Conservation (phyloP, 208 protist genomes). For the Leishmania martiniquensis region DNA sequence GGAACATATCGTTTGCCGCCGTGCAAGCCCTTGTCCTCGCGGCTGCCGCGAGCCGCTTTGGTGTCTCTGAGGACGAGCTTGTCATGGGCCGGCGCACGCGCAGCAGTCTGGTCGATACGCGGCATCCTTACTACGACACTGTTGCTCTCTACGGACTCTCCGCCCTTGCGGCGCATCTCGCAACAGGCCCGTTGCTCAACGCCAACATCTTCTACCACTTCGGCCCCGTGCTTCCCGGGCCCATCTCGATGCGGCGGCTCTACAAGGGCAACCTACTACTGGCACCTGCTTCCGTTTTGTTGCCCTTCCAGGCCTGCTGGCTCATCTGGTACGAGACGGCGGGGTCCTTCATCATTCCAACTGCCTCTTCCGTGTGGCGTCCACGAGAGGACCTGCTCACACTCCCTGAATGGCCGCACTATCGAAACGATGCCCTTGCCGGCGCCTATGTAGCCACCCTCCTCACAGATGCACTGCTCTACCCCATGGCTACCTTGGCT, state of each 20-base stretch:
- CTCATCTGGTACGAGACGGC: slow-evolving; percentile 78
- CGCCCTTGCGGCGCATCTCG: slow-evolving; percentile 48
- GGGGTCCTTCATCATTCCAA: slow-evolving; percentile 73
- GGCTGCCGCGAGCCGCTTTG: slow-evolving; percentile 4
- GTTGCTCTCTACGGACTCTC: slow-evolving; percentile 45
- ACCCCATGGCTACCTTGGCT: slow-evolving; percentile 40
- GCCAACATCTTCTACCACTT: slow-evolving; percentile 74
- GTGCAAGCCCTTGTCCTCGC: slow-evolving; percentile 40
- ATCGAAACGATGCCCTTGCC: slow-evolving; percentile 57
- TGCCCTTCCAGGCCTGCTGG: slow-evolving; percentile 72
- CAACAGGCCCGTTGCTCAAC: slow-evolving; percentile 58
- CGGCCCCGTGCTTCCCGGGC: slow-evolving; percentile 45
- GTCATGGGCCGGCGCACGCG: slow-evolving; percentile 8
- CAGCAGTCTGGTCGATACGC: slow-evolving; percentile 47
- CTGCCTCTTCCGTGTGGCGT: slow-evolving; percentile 66
- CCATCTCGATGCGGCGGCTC: slow-evolving; percentile 40
- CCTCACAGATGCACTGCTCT: slow-evolving; percentile 44
- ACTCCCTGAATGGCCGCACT: slow-evolving; percentile 54
- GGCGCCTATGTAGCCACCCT: slow-evolving; percentile 63
- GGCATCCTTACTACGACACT: slow-evolving; percentile 80
- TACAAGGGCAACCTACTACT: slow-evolving; percentile 40
- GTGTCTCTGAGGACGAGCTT: slow-evolving; percentile 3
- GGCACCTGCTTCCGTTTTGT: slow-evolving; percentile 40
- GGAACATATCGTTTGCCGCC: slow-evolving; percentile 45
- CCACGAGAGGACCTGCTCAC: slow-evolving; percentile 55